Base-by-base conservation (phyloP, 352 stramenopile genomes). In the Globisporangium ultimum region DNA sequence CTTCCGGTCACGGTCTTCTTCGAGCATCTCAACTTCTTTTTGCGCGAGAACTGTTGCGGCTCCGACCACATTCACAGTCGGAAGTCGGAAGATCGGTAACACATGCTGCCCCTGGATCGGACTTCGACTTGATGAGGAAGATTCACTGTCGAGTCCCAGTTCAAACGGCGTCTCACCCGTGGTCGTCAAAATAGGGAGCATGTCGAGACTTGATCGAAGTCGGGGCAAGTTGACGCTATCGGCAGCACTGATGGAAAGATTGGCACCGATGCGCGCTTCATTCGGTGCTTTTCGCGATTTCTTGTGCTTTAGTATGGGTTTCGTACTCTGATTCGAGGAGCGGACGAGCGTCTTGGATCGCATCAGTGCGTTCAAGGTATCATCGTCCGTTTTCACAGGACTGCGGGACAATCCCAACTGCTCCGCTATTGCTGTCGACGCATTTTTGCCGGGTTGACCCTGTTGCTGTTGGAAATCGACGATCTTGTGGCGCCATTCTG, bases 81-180 rank as follows among this genome's bases (percentile, higher is more conserved):
- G 84, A 12, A 93, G 60, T 11, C 75, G 68, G 47, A 93, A 93
- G 21, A 93, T 78, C 5, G 84, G 84, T 6, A 93, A 58, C 4
- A 91, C 62, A 48, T 89, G 78, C 24, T 72, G 61, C 34, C 78
- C 59, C 40, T 73, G 58, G 1, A 53, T 54, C n/a, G 47, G 53
- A 57, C 45, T 55, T 22, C 60, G 48, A 13, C 48, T 48, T 14
- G 28, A 36, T 36, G 28, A 36, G 7, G 28, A 36, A 36, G 28
- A 11, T 36, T 36, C 28, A 10, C 46, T 40, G 7, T 73, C 70
- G 21, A 93, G 63, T 7, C 80, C 84, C 13, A 89, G 62, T 55
- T 93, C 84, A 46, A 91, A 91, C 6, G 84, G 76, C 0, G 84
- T 90, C 59, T 93, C 80, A 22, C 72, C 84, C 14, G 65, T 71